A percentile compares a stretch with the other conserved stretches of the same genome.
These are phyloP conservation scores for Barnettozyma botsteinii DNA, from an alignment of 805 yeast genomes.

Conservation along the genomic window DNA sequence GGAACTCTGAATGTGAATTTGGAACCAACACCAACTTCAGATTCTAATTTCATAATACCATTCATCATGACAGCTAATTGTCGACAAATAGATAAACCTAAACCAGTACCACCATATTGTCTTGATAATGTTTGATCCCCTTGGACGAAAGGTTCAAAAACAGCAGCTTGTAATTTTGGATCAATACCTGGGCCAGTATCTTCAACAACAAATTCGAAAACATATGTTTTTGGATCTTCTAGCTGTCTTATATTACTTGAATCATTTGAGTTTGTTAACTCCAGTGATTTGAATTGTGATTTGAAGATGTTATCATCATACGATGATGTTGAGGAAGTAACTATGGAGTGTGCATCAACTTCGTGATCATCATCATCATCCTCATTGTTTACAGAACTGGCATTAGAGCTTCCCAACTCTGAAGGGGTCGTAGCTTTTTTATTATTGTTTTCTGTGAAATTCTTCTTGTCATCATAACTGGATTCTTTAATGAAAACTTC, in stretches of 20 bases:
- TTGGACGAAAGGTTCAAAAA: conserved; percentile 94
- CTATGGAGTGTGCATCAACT: conserved; percentile 18
- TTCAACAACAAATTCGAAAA: conserved; percentile 59
- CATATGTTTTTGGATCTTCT: conserved; percentile 30
- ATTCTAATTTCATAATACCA: conserved; percentile 72
- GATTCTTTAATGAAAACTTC: conserved; percentile 41
- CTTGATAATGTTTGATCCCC: conserved; percentile 92
- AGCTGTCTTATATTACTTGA: conserved; percentile 20
- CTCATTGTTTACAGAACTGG: conserved; percentile 10
- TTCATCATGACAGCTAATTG: conserved; percentile 90
- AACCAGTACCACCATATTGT: conserved; percentile 93
- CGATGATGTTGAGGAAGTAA: conserved; percentile 28
- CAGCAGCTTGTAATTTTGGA: conserved; percentile 69
- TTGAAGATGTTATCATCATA: conserved; percentile 40
- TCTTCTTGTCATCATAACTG: conserved; percentile 2
- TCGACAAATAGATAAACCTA: conserved; percentile 84
- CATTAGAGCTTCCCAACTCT: conserved; percentile 10
- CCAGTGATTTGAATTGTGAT: conserved; percentile 32
- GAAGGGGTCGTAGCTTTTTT: neutral
- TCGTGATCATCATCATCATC: conserved; percentile 5
- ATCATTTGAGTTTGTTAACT: conserved; percentile 1
- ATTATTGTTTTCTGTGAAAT: neutral
- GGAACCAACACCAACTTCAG: conserved; percentile 78
- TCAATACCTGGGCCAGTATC: conserved; percentile 97
- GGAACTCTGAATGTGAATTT: conserved; percentile 79